phyloP scores from a whole-genome alignment of 306 rosid species.

The Castanea mollissima region DNA sequence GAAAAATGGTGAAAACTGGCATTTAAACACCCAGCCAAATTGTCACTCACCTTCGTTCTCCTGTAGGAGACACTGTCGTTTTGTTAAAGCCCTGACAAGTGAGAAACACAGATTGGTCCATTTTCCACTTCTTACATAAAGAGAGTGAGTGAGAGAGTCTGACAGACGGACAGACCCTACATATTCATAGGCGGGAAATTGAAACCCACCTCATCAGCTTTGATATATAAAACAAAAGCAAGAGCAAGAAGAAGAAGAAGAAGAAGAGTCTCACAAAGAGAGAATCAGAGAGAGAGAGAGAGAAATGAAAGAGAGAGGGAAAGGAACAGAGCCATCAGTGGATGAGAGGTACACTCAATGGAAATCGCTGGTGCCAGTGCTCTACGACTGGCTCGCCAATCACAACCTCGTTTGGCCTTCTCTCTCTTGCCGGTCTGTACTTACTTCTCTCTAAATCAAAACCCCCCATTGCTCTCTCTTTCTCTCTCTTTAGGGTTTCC shows the following conservation, averaged over 20 bases:
- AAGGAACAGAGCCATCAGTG: constrained; percentile 26
- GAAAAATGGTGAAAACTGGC: too few species aligned
- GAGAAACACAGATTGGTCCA: too few species aligned
- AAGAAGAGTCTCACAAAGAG: background rate
- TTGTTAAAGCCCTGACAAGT: too few species aligned
- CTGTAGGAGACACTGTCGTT: too few species aligned
- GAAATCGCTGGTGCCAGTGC: constrained; percentile 85
- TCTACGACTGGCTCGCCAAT: constrained; percentile 94
- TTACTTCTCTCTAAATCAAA: background rate
- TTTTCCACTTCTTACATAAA: too few species aligned
- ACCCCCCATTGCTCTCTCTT: background rate
- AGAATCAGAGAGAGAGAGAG: constrained; percentile 14
- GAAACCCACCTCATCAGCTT: too few species aligned
- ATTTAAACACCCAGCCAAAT: too few species aligned
- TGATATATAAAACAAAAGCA: background rate
- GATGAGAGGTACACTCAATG: constrained; percentile 79
- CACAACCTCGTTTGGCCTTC: constrained; percentile 99
- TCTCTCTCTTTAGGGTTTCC: background rate
- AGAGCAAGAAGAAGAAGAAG: background rate
- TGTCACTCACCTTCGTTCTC: too few species aligned
- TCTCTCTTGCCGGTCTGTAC: constrained; percentile 72
- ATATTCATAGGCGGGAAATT: too few species aligned
- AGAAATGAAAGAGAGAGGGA: constrained; percentile 20
- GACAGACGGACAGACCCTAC: too few species aligned
- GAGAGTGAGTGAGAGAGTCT: too few species aligned